Base-by-base conservation (phyloP, 2,329 filamentous ascomycete species). In the Fusarium sp. region DNA sequence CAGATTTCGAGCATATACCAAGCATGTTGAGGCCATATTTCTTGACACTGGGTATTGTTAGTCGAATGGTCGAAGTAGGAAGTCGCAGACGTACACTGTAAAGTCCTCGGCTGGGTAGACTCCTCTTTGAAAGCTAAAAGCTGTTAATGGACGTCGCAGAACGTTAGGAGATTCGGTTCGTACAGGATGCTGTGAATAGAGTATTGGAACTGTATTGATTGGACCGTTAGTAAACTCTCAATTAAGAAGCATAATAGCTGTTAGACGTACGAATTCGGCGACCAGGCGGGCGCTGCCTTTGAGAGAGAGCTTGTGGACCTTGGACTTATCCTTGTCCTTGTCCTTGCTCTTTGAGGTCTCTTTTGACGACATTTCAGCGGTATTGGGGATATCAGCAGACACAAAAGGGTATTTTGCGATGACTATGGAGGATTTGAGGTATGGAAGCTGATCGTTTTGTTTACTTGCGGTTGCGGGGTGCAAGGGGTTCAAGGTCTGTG, bases 1-100 rank as follows among this genome's bases (percentile, higher is more conserved):
- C 7, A 26, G 11, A n/a, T 15, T 2, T 26, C 23, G 4, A 30
- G 6, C 17, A 75, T 82, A 67, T 79, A 91, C 89, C 88, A 74
- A 97, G 91, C 94, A 97, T 97, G 75, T 97, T 98, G 74, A 99
- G 88, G 74, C 96, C 96, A 90, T 99, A 99, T 83, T 99, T 99
- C 83, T 99, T 99, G 75, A 99, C 94, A 39, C 77, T 81, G 56
- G 26, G 11, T 1, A 8, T 32, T 15, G 43, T 68, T 6, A 63
- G 65, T 63, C 20, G 14, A 19, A 24, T 19, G n/a, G 8, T 53
- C 11, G 34, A 34, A 14, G 43, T 4, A 14, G 17, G 10, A 7
- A 6, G 19, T 23, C 30, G 17, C n/a, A 17, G 1, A 80, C 89
- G 77, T 82, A 94, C 91, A 94, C 91, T 70, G 92, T 93, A 77